Percentiles rank a stretch among this genome's conserved stretches.
Evolutionary conservation across 2,329 filamentous ascomycete genomes (phyloP).

Genomic region (Chaetomium sp.): DNA sequence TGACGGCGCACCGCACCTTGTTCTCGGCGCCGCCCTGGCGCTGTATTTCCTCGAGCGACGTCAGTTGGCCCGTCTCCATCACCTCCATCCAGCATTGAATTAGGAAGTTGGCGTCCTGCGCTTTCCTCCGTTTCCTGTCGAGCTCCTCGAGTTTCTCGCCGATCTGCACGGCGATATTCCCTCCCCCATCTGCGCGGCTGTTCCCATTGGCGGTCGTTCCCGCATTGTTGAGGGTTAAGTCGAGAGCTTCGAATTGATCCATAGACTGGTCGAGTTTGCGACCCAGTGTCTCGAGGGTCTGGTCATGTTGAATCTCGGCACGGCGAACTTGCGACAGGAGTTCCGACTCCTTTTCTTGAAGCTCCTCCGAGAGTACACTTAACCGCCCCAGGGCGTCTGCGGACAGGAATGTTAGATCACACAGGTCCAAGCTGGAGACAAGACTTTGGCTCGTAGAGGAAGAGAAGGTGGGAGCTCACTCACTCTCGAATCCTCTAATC

Average conservation of each 20-base stretch:
- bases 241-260: slow-evolving; percentile 85
- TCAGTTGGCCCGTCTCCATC: slow-evolving; percentile 82
- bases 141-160: slow-evolving; percentile 92
- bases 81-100: slow-evolving; percentile 98
- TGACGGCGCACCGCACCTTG: slow-evolving; percentile 91
- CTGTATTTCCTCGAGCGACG: slow-evolving; percentile 84
- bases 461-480: neutral
- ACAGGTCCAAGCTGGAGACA: neutral
- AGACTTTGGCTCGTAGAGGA: neutral
- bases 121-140: slow-evolving; percentile 85
- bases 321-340: slow-evolving; percentile 85
- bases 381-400: slow-evolving; percentile 68
- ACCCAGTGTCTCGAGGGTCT: slow-evolving; percentile 84
- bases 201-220: slow-evolving; percentile 50
- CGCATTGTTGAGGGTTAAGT: slow-evolving; percentile 74
- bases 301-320: slow-evolving; percentile 88
- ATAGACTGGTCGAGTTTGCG: slow-evolving; percentile 91
- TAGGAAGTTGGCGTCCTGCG: slow-evolving; percentile 90
- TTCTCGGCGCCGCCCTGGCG: slow-evolving; percentile 83
- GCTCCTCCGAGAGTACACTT: slow-evolving; percentile 73
- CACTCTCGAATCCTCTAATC: slow-evolving; percentile 90
- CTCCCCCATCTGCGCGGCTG: slow-evolving; percentile 61
- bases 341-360: slow-evolving; percentile 89
- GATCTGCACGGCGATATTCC: slow-evolving; percentile 91
- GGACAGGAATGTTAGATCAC: slow-evolving; percentile 35